Conservation (phyloP, 2,329 filamentous ascomycete species). For the Aspergillus sergii region DNA sequence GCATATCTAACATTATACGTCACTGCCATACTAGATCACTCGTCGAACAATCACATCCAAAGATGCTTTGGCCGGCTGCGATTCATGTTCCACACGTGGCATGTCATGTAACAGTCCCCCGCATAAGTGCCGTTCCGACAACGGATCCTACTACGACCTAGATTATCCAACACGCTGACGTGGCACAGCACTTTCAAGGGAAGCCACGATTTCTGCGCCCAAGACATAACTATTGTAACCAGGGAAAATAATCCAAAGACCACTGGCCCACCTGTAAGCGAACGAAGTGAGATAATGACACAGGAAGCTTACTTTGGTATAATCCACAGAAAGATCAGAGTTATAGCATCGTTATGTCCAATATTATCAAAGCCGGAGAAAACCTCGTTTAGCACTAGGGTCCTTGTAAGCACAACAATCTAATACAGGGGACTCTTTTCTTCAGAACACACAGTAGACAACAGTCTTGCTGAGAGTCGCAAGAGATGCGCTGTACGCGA, state of each 20-base stretch:
- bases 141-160: constrained; percentile 30
- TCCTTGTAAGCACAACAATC: neutral
- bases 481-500: constrained; percentile 61
- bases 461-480: constrained; percentile 71
- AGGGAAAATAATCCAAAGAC: constrained; percentile 66
- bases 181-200: constrained; percentile 48
- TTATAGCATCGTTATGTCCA: constrained; percentile 60
- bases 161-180: constrained; percentile 28
- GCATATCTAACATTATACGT: neutral
- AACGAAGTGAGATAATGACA: neutral
- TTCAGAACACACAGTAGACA: constrained; percentile 60
- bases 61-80: neutral
- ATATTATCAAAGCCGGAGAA: constrained; percentile 64
- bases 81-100: neutral
- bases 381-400: constrained; percentile 59
- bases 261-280: constrained; percentile 45
- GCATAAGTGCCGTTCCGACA: neutral
- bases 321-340: constrained; percentile 62
- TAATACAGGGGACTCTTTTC: neutral
- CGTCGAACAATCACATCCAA: neutral
- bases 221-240: constrained; percentile 64
- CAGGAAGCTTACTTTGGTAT: constrained; percentile 63
- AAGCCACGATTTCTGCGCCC: constrained; percentile 63
- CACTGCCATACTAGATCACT: neutral
- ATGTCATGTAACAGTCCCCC: neutral